These are phyloP conservation scores for Leishmania mexicana DNA, from an alignment of 208 protist species.

Conservation along the genomic window DNA sequence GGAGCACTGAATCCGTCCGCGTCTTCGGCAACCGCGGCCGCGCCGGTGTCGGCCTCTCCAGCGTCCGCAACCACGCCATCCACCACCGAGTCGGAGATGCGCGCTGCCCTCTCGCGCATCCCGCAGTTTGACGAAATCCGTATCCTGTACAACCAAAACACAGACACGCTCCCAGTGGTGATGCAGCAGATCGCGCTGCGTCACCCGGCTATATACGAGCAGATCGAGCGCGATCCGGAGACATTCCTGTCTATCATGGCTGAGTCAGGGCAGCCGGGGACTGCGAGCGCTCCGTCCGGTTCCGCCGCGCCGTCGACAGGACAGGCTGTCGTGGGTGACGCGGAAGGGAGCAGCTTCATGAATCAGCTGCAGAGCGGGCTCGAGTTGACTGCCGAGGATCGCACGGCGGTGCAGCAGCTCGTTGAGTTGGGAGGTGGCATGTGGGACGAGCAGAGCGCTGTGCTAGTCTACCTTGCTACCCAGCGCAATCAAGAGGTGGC, in stretches of 20 bases:
- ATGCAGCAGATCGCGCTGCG: constrained; percentile 70
- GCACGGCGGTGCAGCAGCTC: constrained; percentile 56
- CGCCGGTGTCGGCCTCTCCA: background rate
- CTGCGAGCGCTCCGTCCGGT: background rate
- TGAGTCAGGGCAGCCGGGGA: constrained; percentile 27
- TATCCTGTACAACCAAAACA: constrained; percentile 61
- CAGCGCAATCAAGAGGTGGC: constrained; percentile 78
- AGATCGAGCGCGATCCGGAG: constrained; percentile 66
- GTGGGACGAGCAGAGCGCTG: constrained; percentile 75
- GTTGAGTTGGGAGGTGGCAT: constrained; percentile 77
- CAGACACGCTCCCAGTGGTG: constrained; percentile 51
- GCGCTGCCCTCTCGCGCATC: constrained; percentile 54
- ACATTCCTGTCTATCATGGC: constrained; percentile 78
- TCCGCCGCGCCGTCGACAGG: constrained; percentile 8
- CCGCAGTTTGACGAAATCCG: constrained; percentile 82
- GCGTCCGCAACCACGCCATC: background rate
- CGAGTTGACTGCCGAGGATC: constrained; percentile 54
- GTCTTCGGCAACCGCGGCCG: constrained; percentile 1
- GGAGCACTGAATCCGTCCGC: constrained; percentile 11
- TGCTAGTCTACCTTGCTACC: constrained; percentile 72
- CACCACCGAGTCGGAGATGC: constrained; percentile 34
- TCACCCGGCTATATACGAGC: constrained; percentile 67
- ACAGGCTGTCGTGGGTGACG: background rate
- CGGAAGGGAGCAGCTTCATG: constrained; percentile 18
- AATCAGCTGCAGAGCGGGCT: constrained; percentile 29